A percentile compares a stretch with the other conserved stretches of the same genome.
Evolutionary conservation across 1,139 yeast species (phyloP).

Genomic region (Blastobotrys serpentis): DNA sequence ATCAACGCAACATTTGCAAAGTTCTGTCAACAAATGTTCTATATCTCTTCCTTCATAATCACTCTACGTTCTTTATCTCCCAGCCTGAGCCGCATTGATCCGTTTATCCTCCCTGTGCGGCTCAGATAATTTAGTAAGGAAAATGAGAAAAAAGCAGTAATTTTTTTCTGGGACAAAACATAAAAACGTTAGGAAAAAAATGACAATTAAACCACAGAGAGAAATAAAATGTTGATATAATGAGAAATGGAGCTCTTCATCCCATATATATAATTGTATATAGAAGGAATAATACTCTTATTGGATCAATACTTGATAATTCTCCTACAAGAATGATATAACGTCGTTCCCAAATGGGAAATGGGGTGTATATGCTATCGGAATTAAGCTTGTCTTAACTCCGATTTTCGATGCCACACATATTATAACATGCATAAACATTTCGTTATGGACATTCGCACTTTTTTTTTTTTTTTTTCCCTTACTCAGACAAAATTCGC

Average conservation of each 20-base stretch:
- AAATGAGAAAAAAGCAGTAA: no score
- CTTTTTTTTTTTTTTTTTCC: slow-evolving; percentile 4
- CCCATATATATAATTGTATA: no score
- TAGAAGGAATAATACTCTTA: no score
- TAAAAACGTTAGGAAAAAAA: neutral
- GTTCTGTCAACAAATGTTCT: no score
- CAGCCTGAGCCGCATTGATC: slow-evolving; percentile 1
- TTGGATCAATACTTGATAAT: no score
- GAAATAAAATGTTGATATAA: no score
- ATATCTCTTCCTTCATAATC: no score
- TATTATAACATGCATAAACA: slow-evolving; percentile 1
- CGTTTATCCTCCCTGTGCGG: neutral
- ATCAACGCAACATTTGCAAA: no score
- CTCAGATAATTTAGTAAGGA: slow-evolving; percentile 5
- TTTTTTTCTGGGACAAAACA: slow-evolving; percentile 4
- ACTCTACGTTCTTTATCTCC: neutral
- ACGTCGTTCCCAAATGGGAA: neutral
- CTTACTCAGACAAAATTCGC: neutral
- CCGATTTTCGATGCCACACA: slow-evolving; percentile 4
- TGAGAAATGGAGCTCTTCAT: no score
- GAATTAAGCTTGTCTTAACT: slow-evolving; percentile 3
- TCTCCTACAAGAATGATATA: no score
- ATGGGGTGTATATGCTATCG: slow-evolving; percentile 2
- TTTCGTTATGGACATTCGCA: slow-evolving; percentile 3
- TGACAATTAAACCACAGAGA: neutral